Evolutionary conservation across 179 eudicot genomes (phyloP), one percentile per base, ranked within the genome.

Genomic region (Beta macrorhiza): DNA sequence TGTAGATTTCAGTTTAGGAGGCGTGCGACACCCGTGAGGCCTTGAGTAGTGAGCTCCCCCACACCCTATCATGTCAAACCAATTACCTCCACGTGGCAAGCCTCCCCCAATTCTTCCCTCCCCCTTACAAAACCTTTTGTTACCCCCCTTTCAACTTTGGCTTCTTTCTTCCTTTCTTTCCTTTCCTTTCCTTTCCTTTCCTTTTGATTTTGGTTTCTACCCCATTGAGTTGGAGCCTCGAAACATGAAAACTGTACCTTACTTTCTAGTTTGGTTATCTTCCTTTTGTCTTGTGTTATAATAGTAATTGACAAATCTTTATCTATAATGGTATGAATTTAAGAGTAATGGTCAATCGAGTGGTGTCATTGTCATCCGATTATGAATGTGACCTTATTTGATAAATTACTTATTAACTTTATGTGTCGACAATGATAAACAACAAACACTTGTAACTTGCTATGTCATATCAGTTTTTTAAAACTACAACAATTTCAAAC

Each of bases 101-200:
- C 84, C 81, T 82, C 77, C 84, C 84, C 84, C 80, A 62, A 52
- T 77, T 82, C 80, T 77, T 64, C 84, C 81, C 84, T 82, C 72
- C 84, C 84, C 81, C 65, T 61, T 19, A 7, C 58, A 77, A 29
- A 17, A 32, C 82, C 75, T 80, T 15, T 49, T 2, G 1, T 61
- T 0, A 25, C 25, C 3, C 5, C 22, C 22, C 6, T 63, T 0
- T 19, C 4, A 6, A 64, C 1, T 65, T 78, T 16, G 6, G 5
- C 7, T 44, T 37, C 44, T 45, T 25, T 1, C 56, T 37, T 29
- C 29, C 51, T 37, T 56, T 0, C 29, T 62, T 37, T 56, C 1
- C 59, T 52, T 42, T 57, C 32, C 32, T 29, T 37, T 37, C 42
- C 42, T 5, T 17, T 14, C 37, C 29, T 62, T n/a, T 56, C 1